Base-by-base conservation (phyloP, 1,284 basidiomycete genomes). In the Leccinum pachyderme region DNA sequence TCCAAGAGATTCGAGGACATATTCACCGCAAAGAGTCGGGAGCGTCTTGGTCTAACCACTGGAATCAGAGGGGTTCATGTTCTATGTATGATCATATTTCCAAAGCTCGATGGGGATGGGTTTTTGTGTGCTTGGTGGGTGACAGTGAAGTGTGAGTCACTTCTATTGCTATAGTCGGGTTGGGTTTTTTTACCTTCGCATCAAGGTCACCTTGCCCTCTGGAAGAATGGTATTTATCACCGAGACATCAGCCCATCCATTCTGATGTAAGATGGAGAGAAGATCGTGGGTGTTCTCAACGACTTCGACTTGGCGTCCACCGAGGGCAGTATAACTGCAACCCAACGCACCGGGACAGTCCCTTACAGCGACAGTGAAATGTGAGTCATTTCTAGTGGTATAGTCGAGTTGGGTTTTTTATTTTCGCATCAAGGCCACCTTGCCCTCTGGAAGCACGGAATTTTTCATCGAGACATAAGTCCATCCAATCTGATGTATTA, bases 161-260 rank as follows among this genome's bases (percentile, higher is more conserved):
- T 9, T 31, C 29, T 31, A 11, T 31, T 31, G 11, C 9, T 31
- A 31, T 9, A 12, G 11, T 32, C 13, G 11, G 13, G 18, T 12
- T 5, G 4, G 12, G 1, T 4, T 13, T 32, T 9, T 13, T 32
- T 12, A 32, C 12, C 13, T 5, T 12, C 5, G 12, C 31, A 13
- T 32, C 9, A 0, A 75, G 69, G 65, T 49, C 70, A 74, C 51
- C 62, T 59, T n/a, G 28, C 53, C 3, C 61, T 72, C 11, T 74
- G 74, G 72, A 49, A 49, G 32, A 41, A 49, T 8, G 56, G 64
- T 1, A 55, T 75, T 28, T n/a, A 64, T 24, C 70, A 74, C 46
- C 59, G 60, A 1, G 69, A 74, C 45, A 58, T 72, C 49, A 73
- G 69, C 47, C 28, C 66, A 2, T 46, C 61, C 4, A 73, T 73